Percentiles rank a stretch among this genome's conserved stretches.
These are phyloP conservation scores for Olyra latifolia DNA, from an alignment of 176 grass and related monocot species.

Conservation along the genomic window DNA sequence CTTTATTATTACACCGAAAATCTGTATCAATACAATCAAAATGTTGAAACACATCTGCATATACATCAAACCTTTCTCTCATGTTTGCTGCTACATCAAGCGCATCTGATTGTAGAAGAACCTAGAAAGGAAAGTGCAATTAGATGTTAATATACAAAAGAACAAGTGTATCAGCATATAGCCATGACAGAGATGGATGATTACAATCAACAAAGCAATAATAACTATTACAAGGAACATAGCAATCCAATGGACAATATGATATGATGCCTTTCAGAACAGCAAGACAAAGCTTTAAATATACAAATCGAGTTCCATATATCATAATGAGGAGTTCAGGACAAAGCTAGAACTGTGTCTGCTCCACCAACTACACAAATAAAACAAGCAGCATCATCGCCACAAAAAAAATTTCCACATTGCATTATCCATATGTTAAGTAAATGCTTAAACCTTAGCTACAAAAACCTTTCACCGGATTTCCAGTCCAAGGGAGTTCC, in stretches of 20 bases:
- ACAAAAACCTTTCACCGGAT: constrained; percentile 78
- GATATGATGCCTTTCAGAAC: not conserved
- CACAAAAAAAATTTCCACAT: constrained; percentile 1
- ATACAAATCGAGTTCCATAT: not conserved
- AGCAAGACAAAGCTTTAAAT: not conserved
- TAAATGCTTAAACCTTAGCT: not conserved
- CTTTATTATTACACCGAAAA: constrained; percentile 55
- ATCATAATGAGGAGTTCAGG: not conserved
- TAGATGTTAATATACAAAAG: constrained; percentile 9
- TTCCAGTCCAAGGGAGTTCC: constrained; percentile 89
- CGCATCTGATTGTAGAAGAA: constrained; percentile 90
- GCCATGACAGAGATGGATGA: not conserved
- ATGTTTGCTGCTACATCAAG: constrained; percentile 79
- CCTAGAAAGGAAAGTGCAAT: constrained; percentile 43
- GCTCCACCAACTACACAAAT: constrained; percentile 64
- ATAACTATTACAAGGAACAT: not conserved
- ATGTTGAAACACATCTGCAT: constrained; percentile 60
- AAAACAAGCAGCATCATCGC: constrained; percentile 2
- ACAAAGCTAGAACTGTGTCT: constrained; percentile 57
- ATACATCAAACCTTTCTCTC: constrained; percentile 76
- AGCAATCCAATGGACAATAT: not conserved
- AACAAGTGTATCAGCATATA: not conserved
- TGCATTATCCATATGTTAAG: not conserved
- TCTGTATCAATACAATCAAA: constrained; percentile 48
- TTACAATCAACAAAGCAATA: not conserved